Conservation (phyloP, 2,329 filamentous ascomycete genomes). For the Microdochium nivale region DNA sequence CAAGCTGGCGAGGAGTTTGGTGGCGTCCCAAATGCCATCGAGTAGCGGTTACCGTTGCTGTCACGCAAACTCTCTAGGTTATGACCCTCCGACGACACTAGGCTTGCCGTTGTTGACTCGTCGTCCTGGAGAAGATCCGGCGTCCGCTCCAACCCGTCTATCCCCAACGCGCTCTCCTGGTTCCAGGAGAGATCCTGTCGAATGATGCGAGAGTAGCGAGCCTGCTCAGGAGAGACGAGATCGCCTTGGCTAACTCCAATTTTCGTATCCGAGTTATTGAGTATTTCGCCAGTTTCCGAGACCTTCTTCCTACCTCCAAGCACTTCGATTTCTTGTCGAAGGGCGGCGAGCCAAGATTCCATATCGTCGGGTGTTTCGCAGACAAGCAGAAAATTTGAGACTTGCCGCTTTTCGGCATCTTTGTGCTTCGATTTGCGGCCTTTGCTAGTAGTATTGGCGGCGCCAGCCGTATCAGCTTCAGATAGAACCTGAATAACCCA, state of each 20-base stretch:
- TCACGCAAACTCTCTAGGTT: slow-evolving; percentile 50
- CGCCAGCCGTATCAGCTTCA: neutral
- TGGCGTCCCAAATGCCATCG: slow-evolving; percentile 51
- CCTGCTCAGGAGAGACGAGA: slow-evolving; percentile 36
- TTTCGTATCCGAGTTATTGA: slow-evolving; percentile 31
- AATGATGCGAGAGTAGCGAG: slow-evolving; percentile 33
- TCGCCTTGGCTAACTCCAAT: slow-evolving; percentile 35
- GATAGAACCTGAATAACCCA: slow-evolving; percentile 63
- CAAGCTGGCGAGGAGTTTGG: slow-evolving; percentile 47
- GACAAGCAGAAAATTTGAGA: slow-evolving; percentile 61
- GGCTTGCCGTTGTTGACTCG: slow-evolving; percentile 47
- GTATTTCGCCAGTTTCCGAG: slow-evolving; percentile 45
- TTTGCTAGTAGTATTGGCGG: neutral
- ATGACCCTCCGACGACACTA: slow-evolving; percentile 49
- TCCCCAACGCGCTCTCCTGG: slow-evolving; percentile 12
- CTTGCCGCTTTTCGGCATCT: slow-evolving; percentile 39
- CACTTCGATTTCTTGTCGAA: slow-evolving; percentile 62
- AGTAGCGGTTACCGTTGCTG: slow-evolving; percentile 43
- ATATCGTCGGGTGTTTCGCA: slow-evolving; percentile 66
- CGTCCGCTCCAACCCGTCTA: slow-evolving; percentile 16
- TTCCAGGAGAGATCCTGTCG: slow-evolving; percentile 26
- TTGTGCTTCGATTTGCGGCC: neutral
- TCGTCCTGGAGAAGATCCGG: slow-evolving; percentile 41
- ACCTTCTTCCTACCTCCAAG: slow-evolving; percentile 58
- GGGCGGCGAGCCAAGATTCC: slow-evolving; percentile 63